These are phyloP conservation scores for Fraxinus anomala DNA, from an alignment of 257 asterid genomes.

Conservation along the genomic window DNA sequence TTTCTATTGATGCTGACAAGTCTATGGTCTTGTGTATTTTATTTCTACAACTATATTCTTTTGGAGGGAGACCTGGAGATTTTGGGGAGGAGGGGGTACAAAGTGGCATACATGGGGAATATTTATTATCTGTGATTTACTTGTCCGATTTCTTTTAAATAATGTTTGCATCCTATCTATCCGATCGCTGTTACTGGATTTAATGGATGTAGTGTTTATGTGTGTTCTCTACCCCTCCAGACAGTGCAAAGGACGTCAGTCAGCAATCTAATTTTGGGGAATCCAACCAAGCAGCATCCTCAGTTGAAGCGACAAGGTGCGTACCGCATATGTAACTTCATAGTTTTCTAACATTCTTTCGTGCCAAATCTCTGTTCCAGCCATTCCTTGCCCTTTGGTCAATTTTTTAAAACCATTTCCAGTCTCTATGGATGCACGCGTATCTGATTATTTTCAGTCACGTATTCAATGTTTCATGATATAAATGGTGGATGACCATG, in stretches of 20 bases:
- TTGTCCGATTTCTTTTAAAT: constrained; percentile 9
- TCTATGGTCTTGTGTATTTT: not conserved
- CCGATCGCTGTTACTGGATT: constrained; percentile 13
- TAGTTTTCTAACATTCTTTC: not conserved
- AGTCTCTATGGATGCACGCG: not conserved
- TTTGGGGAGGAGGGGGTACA: too few relatives aligned
- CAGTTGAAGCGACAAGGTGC: constrained; percentile 69
- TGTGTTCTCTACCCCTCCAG: constrained; percentile 43
- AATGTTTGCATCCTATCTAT: constrained; percentile 28
- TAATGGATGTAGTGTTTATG: constrained; percentile 20
- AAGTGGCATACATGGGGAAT: constrained; percentile 1
- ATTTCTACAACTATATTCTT: not conserved
- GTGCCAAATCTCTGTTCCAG: not conserved
- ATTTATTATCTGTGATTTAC: constrained; percentile 20
- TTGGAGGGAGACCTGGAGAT: not conserved
- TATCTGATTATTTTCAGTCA: not conserved
- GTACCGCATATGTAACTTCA: not conserved
- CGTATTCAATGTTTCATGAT: not conserved
- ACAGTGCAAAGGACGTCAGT: constrained; percentile 58
- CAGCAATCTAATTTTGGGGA: constrained; percentile 53
- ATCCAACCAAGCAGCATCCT: constrained; percentile 47
- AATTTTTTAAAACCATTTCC: constrained; percentile 24
- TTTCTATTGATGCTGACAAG: not conserved
- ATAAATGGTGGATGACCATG: not conserved
- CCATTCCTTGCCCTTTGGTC: not conserved